phyloP scores from a whole-genome alignment of 768 basidiomycete species.

The Coprinopsis sp. region DNA sequence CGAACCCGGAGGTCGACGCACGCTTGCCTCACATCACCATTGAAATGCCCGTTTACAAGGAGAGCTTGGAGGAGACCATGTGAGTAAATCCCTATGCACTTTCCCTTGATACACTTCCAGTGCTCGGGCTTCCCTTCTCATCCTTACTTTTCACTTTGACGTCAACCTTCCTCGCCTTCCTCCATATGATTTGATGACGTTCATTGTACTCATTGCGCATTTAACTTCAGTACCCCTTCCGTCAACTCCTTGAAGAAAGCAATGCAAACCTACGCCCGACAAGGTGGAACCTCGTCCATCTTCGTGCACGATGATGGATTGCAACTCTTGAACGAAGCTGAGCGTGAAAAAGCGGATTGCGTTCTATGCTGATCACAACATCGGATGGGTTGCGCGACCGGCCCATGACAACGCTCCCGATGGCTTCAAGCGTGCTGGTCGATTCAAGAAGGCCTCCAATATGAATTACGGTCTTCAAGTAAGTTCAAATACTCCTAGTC shows the following conservation, averaged over 20 bases:
- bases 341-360: conserved; percentile 60
- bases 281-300: conserved; percentile 78
- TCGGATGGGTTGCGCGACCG: conserved; percentile 83
- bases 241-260: conserved; percentile 78
- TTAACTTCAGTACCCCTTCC: conserved; percentile 69
- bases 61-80: conserved; percentile 79
- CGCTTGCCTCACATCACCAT: conserved; percentile 72
- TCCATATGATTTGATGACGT: too few relatives aligned
- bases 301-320: conserved; percentile 83
- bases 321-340: conserved; percentile 58
- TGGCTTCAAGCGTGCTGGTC: conserved; percentile 76
- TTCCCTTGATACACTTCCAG: conserved; percentile 1
- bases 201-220: too few relatives aligned
- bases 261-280: conserved; percentile 89
- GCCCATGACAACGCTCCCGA: conserved; percentile 55
- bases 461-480: conserved; percentile 74
- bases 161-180: too few relatives aligned
- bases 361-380: conserved; percentile 74
- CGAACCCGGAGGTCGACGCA: conserved; percentile 59
- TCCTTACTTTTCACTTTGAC: too few relatives aligned
- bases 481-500: conserved; percentile 7
- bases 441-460: conserved; percentile 90
- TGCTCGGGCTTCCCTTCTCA: not conserved
- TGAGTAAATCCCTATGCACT: conserved; percentile 32
- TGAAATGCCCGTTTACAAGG: conserved; percentile 87